Base-by-base conservation (phyloP, 1,284 basidiomycete genomes). In the Ceratobasidium papillatum region DNA sequence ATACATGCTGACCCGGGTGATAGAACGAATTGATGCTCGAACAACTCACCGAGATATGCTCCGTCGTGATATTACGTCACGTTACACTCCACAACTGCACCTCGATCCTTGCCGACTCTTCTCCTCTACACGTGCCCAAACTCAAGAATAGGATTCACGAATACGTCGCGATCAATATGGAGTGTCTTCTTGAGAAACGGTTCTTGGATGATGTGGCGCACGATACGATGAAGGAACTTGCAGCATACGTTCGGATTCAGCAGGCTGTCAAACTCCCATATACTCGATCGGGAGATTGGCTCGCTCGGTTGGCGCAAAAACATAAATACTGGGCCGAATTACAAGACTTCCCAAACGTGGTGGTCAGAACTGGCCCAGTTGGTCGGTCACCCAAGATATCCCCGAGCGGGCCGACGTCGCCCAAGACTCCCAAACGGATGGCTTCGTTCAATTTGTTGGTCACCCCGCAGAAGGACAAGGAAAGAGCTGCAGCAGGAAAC, bases 11-110 rank as follows among this genome's bases (percentile, higher is more conserved):
- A 68, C n/a, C 22, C 41, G 4, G 11, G 22, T 27, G 38, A 5
- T 76, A 95, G 93, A 96, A 94, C 78, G 96, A 99, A 82, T 83
- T 99, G 1, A 86, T 98, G 27, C 85, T 99, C 27, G 94, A 95
- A 78, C 91, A 92, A 30, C 88, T 99, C 9, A 88, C 95, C 73
- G 86, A 94, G 1, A 83, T 98, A 11, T 97, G 95, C 82, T 95
- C 95, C 1, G 84, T 86, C 8, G 86, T 91, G 34, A 87, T 97
- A 63, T 85, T 95, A 49, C 85, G 86, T 30, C 87, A 93, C 78
- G 85, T 93, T 74, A 91, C 90, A 75, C 85, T 92, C 64, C 85
- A 89, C 80, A 99, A 98, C 75, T 92, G 91, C 0, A 92, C 91
- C 71, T 90, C 91, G 73, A 85, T 99, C 32, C 90, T 98, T 41